These are phyloP conservation scores for Penicillium canariense DNA, from an alignment of 495 filamentous ascomycete species.

Conservation along the genomic window DNA sequence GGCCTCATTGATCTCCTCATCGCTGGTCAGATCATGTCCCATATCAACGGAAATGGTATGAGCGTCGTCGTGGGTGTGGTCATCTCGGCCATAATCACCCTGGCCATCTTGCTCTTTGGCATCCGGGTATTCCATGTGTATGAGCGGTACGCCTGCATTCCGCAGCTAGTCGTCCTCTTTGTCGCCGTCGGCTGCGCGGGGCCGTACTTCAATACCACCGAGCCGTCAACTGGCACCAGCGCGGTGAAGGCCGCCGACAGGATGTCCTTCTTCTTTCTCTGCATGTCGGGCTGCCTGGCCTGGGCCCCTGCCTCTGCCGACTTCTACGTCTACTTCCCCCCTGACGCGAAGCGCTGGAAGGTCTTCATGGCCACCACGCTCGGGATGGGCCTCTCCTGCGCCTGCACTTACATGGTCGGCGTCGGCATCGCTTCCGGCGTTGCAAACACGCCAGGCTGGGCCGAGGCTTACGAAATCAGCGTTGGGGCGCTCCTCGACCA, in stretches of 20 bases:
- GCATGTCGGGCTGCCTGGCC: conserved; percentile 50
- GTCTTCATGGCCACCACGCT: conserved; percentile 41
- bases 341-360: conserved; percentile 37
- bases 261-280: conserved; percentile 62
- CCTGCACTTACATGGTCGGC: conserved; percentile 59
- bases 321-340: conserved; percentile 53
- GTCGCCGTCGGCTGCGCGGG: conserved; percentile 61
- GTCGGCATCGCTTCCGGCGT: conserved; percentile 64
- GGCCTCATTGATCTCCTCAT: conserved; percentile 56
- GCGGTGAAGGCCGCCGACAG: conserved; percentile 49
- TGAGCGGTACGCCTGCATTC: conserved; percentile 61
- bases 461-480: conserved; percentile 50
- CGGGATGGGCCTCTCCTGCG: conserved; percentile 48
- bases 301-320: conserved; percentile 49
- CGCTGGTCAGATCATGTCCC: conserved; percentile 49
- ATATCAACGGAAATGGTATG: conserved; percentile 51
- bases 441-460: conserved; percentile 46
- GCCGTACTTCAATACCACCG: conserved; percentile 53
- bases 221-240: conserved; percentile 23
- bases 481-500: conserved; percentile 62
- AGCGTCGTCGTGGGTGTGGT: conserved; percentile 61
- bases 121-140: conserved; percentile 66
- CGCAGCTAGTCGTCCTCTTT: conserved; percentile 56
- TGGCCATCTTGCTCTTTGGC: conserved; percentile 61
- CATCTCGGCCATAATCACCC: conserved; percentile 57